These are phyloP conservation scores for Stagonosporopsis chrysanthemi DNA, from an alignment of 2,329 filamentous ascomycete genomes.

Conservation along the genomic window DNA sequence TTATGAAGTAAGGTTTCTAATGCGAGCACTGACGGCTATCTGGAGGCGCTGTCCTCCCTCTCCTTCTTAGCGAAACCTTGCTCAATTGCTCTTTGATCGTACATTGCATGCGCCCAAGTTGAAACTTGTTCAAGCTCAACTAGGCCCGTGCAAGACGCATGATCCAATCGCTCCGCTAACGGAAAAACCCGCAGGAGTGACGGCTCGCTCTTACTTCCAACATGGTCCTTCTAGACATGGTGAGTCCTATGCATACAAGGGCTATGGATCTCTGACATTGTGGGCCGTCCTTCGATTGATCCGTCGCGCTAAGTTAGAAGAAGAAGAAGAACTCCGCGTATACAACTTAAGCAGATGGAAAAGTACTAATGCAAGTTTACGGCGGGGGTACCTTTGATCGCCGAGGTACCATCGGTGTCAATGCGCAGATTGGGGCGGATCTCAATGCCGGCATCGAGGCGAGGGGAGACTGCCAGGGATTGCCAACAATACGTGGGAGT, in stretches of 20 bases:
- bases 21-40: background rate
- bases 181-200: background rate
- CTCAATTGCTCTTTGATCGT: background rate
- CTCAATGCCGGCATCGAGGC: slow-evolving; percentile 1
- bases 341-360: background rate
- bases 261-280: background rate
- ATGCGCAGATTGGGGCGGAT: slow-evolving; percentile 15
- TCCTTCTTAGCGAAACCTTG: too few species aligned
- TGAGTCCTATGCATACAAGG: background rate
- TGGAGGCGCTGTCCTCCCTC: background rate
- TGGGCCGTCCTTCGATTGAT: background rate
- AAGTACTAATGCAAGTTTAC: background rate
- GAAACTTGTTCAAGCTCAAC: background rate
- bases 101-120: background rate
- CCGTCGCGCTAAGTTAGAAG: background rate
- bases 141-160: background rate
- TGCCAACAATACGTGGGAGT: background rate
- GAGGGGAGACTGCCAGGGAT: background rate
- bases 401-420: slow-evolving; percentile 1
- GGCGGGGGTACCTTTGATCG: slow-evolving; percentile 5
- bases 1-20: background rate
- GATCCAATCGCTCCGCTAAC: background rate
- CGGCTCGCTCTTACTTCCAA: slow-evolving; percentile 1
- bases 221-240: background rate
- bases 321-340: background rate